Base-by-base conservation (phyloP, 2,329 filamentous ascomycete genomes). In the Didymella segeticola region DNA sequence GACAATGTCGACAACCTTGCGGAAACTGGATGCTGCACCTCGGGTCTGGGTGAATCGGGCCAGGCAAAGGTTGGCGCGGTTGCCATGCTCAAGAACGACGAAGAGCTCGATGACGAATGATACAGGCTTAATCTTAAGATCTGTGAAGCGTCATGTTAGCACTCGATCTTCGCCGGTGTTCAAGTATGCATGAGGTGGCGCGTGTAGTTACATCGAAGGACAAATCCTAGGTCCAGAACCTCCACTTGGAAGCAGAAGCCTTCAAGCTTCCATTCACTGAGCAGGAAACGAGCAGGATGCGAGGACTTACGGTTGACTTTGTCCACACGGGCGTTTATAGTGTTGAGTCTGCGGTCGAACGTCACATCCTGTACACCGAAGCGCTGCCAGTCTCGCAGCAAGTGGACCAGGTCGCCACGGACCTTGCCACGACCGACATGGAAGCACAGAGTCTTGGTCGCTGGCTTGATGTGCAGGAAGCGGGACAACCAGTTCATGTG, bases 21-120 rank as follows among this genome's bases (percentile, higher is more conserved):
- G 84, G 77, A 98, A 96, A 63, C 89, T 95, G 66, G 89, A 95
- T 30, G 91, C 92, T 1, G 93, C 93, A n/a, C 93, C 95, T 53
- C 88, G 88, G 69, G 95, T 91, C 69, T 97, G 93, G 1, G 90
- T 93, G 72, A 97, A 91, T 29, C 91, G 88, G 25, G 90, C 86
- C 60, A 97, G 86, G 72, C 89, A 90, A 47, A 97, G 82, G 8
- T 88, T 88, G 38, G 86, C 87, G 60, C 86, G 87, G 66, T 85
- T 88, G 41, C 90, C 90, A 68, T 95, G 89, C 77, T 96, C 90
- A 57, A 96, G 89, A 30, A 96, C 89, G 1, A 89, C 91, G 78
- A 96, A 96, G 57, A 97, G 83, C 72, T 97, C 91, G 30, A 88
- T 86, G 14, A 91, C 89, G 74, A 98, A 93, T 12, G 88, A 83